Base-by-base conservation (phyloP, 441 rosid species). In the Hypseocharis bilobata region DNA sequence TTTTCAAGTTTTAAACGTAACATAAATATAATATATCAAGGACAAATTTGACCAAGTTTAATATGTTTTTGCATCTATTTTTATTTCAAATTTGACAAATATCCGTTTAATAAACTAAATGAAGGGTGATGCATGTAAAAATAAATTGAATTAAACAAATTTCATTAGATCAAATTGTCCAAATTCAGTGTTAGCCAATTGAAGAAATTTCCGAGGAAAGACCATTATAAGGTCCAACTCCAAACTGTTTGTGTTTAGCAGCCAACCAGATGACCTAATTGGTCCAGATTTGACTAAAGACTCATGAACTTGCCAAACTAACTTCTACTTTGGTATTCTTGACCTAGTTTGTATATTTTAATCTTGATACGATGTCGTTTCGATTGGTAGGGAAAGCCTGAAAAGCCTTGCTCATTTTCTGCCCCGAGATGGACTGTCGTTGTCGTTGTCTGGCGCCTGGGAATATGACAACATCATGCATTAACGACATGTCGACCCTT, bases 391-490 rank as follows among this genome's bases (percentile, higher is more conserved):
- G 8, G 1, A 47, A 19, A 47, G n/a, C n/a, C n/a, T n/a, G n/a
- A n/a, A n/a, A n/a, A n/a, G n/a, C n/a, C n/a, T n/a, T 0, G 25
- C 25, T 19, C 11, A 17, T 25, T 3, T n/a, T 5, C 55, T 47
- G 55, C 52, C 55, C 17, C 19, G 25, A 47, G 55, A 47, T 19
- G 55, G 19, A 23, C 55, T 47, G 55, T 45, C 52, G 52, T 45
- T 16, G 4, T 4, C 16, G n/a, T 22, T 14, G 52, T 45, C 22
- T 45, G 2, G 52, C 17, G 14, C 44, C 1, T 6, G 44, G 2
- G 11, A 38, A 6, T 2, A 42, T 42, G 49, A 42, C 52, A 16
- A 3, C 16, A n/a, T 45, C 52, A 3, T n/a, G 5, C 52, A 20
- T 44, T 0, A n/a, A 16, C 52, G 52, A 45, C 52, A 3, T 45